A percentile compares a stretch with the other conserved stretches of the same genome.
These are phyloP conservation scores for Medicago ruthenica DNA, from an alignment of 306 rosid species.

Conservation along the genomic window DNA sequence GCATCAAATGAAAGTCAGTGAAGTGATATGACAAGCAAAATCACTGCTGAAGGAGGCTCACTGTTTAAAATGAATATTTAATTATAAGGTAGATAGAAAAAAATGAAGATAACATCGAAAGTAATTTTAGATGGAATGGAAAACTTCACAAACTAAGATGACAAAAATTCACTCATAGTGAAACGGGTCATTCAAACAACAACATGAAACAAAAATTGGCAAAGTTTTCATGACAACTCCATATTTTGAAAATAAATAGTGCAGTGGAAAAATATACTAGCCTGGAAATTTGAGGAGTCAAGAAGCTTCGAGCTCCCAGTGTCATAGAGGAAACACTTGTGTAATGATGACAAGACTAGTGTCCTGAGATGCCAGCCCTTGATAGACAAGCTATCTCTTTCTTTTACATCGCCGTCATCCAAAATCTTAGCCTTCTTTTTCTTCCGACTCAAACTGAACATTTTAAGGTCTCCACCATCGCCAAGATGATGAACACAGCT, in stretches of 20 bases:
- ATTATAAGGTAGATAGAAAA: not conserved
- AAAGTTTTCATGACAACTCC: not conserved
- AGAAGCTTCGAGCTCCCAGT: slow-evolving; percentile 82
- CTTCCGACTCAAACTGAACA: slow-evolving; percentile 54
- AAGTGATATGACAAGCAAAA: slow-evolving; percentile 26
- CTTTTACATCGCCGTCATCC: slow-evolving; percentile 46
- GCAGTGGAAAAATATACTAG: slow-evolving; percentile 39
- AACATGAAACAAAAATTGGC: not conserved
- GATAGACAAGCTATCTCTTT: slow-evolving; percentile 50
- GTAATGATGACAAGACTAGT: slow-evolving; percentile 73
- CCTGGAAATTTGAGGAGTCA: slow-evolving; percentile 86
- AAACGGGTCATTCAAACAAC: not conserved
- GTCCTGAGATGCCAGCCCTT: slow-evolving; percentile 86
- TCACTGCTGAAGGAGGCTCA: slow-evolving; percentile 5
- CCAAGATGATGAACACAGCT: slow-evolving; percentile 73
- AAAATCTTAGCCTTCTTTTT: slow-evolving; percentile 78
- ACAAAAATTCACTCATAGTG: not conserved
- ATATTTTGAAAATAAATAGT: slow-evolving; percentile 1
- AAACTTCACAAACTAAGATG: not conserved
- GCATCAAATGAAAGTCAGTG: slow-evolving; percentile 32
- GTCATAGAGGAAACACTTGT: slow-evolving; percentile 88
- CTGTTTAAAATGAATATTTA: slow-evolving; percentile 2
- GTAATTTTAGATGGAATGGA: not conserved
- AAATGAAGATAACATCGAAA: slow-evolving; percentile 32
- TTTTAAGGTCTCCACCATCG: slow-evolving; percentile 52